phyloP scores from a whole-genome alignment of 495 filamentous ascomycete genomes.

The Talaromyces borbonicus region DNA sequence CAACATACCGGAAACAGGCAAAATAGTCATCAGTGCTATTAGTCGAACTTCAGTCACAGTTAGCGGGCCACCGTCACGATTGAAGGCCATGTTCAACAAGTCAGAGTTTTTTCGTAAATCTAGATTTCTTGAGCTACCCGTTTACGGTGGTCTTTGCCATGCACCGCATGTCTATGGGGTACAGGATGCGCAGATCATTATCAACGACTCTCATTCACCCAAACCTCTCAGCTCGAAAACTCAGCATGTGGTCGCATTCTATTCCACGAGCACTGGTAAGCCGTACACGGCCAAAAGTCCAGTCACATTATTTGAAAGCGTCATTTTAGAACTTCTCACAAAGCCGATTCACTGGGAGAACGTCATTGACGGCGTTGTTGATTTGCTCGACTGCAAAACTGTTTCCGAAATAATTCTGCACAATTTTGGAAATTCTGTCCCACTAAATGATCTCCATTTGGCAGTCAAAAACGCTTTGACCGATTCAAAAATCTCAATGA shows the following conservation, averaged over 20 bases:
- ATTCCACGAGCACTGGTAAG: constrained; percentile 13
- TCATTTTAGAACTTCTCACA: constrained; percentile 25
- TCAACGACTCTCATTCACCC: constrained; percentile 43
- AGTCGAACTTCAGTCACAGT: constrained; percentile 26
- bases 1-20: constrained; percentile 11
- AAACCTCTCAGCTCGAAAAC: constrained; percentile 40
- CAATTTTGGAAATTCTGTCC: constrained; percentile 6
- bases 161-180: constrained; percentile 30
- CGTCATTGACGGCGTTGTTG: constrained; percentile 14
- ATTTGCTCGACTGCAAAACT: not conserved
- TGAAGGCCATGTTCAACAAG: constrained; percentile 20
- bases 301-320: constrained; percentile 20
- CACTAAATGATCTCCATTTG: constrained; percentile 2
- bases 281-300: constrained; percentile 12
- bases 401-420: constrained; percentile 3
- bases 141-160: constrained; percentile 32
- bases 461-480: constrained; percentile 2
- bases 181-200: constrained; percentile 14
- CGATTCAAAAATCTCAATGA: constrained; percentile 1
- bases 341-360: constrained; percentile 20
- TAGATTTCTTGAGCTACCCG: constrained; percentile 21
- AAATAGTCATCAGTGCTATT: constrained; percentile 31
- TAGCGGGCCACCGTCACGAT: constrained; percentile 32
- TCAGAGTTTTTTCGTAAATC: constrained; percentile 23
- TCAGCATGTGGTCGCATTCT: constrained; percentile 5